Evolutionary conservation across 176 grass and related monocot genomes (phyloP).

Genomic region (maize (Zea mays)): Zm-B73-REFERENCE-NAM-5.0 NC_050097.1:192522501-192523000

Average conservation of each 20-base stretch:
- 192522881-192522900: background rate
- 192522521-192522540: background rate
- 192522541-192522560: slow-evolving; percentile 25
- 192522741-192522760: slow-evolving; percentile 42
- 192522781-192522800: background rate
- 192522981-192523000: background rate
- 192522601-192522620: slow-evolving; percentile 52
- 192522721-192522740: slow-evolving; percentile 23
- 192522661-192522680: background rate
- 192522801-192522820: background rate
- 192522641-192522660: background rate
- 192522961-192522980: background rate
- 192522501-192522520: slow-evolving; percentile 8
- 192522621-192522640: slow-evolving; percentile 43
- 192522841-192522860: slow-evolving; percentile 10
- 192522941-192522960: background rate
- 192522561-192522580: slow-evolving; percentile 57
- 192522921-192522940: background rate
- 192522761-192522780: slow-evolving; percentile 55
- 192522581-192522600: slow-evolving; percentile 59
- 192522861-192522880: background rate
- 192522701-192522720: slow-evolving; percentile 5
- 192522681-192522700: background rate
- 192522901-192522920: background rate
- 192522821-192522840: background rate